Base-by-base conservation (phyloP, 1,284 basidiomycete species). In the Ustilago cynodontis region DNA sequence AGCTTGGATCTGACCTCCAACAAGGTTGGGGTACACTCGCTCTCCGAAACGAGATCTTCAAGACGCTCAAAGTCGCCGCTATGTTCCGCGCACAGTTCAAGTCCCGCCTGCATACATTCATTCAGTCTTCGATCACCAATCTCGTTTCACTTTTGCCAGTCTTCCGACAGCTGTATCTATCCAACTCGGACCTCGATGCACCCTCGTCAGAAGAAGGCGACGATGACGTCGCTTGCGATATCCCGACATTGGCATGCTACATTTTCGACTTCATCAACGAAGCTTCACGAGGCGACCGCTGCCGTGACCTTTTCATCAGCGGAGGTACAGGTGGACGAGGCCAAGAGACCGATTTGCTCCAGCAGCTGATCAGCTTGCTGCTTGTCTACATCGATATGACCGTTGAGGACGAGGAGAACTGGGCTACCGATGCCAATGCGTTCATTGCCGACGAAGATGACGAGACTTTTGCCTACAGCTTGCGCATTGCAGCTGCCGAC, bases 361-460 rank as follows among this genome's bases (percentile, higher is more conserved):
- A 88, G 22, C 86, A 88, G 1, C 86, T 95, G 50, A 85, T 94
- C 24, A 86, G 88, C 10, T 87, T 89, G 6, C 88, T 93, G 2
- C 90, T 94, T 75, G 89, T 89, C 22, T 94, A 92, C 87, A 89
- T 91, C 20, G 94, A 95, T 84, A 95, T 98, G 88, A 94, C 94
- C 0, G 89, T 90, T 18, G 93, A 95, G 60, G 94, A 98, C 93
- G 94, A 95, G 85, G 94, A 95, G 56, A 92, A 91, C 43, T 98
- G 96, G 95, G 90, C 90, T 4, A 90, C 88, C 60, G 93, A 98
- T 81, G 91, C 93, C 1, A 96, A 97, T 77, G 91, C 92, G 2
- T 98, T 98, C 84, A 92, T 98, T 26, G 92, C 93, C 24, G 94
- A 98, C 81, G 95, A 98, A 82, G 94, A 98, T 72, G 96, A 98